These are phyloP conservation scores for Davidsoniella virescens DNA, from an alignment of 2,329 filamentous ascomycete species.

Conservation along the genomic window DNA sequence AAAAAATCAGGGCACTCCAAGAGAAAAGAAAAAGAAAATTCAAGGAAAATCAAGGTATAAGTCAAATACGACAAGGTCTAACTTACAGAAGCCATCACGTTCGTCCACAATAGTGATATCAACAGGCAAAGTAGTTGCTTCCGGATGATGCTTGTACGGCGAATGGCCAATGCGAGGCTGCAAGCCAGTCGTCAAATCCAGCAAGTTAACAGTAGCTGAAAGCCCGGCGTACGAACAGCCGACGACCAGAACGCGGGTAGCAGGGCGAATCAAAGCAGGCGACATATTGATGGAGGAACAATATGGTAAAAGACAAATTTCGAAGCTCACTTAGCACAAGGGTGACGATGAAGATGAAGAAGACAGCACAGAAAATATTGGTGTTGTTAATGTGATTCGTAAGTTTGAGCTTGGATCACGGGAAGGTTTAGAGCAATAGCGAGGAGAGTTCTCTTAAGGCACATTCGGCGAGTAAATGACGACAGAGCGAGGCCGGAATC, in stretches of 20 bases:
- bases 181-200: slow-evolving; percentile 45
- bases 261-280: slow-evolving; percentile 21
- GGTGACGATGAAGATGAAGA: background rate
- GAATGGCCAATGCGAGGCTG: slow-evolving; percentile 28
- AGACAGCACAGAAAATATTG: too few species aligned
- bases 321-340: background rate
- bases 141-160: slow-evolving; percentile 24
- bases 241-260: slow-evolving; percentile 42
- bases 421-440: too few species aligned
- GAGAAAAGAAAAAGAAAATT: background rate
- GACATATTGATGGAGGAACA: background rate
- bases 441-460: too few species aligned
- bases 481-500: too few species aligned
- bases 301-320: background rate
- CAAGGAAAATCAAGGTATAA: background rate
- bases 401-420: too few species aligned
- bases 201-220: slow-evolving; percentile 47
- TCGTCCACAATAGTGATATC: slow-evolving; percentile 64
- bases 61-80: background rate
- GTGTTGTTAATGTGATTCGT: too few species aligned
- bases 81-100: slow-evolving; percentile 67
- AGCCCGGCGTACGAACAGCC: slow-evolving; percentile 62
- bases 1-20: background rate
- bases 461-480: too few species aligned
- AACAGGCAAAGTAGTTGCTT: slow-evolving; percentile 34